Conservation (phyloP, 192 early-diverging fungal genomes). For the Funneliformis geosporum region DNA sequence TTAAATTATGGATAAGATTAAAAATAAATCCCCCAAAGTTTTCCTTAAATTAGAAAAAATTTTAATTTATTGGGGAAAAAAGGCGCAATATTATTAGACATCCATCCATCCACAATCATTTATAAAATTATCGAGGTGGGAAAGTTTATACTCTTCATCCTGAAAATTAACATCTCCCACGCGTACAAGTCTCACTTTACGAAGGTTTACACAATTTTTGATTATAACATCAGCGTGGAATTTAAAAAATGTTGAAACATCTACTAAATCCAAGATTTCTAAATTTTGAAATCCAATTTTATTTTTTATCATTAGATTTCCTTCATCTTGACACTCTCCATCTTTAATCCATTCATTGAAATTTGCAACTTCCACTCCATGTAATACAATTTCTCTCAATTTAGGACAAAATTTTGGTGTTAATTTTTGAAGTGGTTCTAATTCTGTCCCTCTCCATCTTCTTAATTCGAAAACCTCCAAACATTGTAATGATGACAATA, state of each 20-base stretch:
- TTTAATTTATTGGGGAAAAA: too few relatives aligned
- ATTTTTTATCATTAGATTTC: not conserved
- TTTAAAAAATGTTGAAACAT: not conserved
- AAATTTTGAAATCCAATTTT: constrained; percentile 1
- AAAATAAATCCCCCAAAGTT: too few relatives aligned
- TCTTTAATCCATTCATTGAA: not conserved
- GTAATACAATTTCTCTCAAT: constrained; percentile 3
- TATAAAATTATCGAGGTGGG: too few relatives aligned
- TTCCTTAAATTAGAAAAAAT: too few relatives aligned
- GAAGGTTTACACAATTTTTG: not conserved
- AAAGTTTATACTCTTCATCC: not conserved
- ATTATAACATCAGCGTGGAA: not conserved
- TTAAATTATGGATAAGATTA: too few relatives aligned
- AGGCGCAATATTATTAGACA: not conserved
- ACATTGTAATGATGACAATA: constrained; percentile 4
- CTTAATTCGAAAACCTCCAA: constrained; percentile 24
- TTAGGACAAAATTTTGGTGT: constrained; percentile 19
- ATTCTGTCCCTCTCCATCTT: not conserved
- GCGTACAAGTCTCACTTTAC: constrained; percentile 5
- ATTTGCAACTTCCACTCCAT: constrained; percentile 4
- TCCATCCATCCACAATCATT: not conserved
- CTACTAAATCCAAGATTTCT: constrained; percentile 9
- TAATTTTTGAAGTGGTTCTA: constrained; percentile 10
- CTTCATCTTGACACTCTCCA: not conserved
- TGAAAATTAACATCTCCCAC: not conserved